Percentiles rank a stretch among this genome's conserved stretches.
Evolutionary conservation across 1,284 basidiomycete genomes (phyloP).

Genomic region (Ganoderma multipileum): DNA sequence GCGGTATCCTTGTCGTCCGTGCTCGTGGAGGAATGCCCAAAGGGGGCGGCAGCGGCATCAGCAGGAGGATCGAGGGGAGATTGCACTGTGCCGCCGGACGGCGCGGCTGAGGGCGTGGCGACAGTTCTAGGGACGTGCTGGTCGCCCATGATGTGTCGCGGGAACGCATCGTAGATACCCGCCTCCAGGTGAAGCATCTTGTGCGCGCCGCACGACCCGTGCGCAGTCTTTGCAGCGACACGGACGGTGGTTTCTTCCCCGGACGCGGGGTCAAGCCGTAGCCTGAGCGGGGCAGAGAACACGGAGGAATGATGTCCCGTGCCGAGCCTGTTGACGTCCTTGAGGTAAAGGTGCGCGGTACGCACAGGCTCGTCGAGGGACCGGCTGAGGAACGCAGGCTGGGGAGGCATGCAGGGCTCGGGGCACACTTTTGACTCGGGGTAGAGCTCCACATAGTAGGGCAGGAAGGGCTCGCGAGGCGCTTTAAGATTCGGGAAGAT

Average conservation of each 20-base stretch:
- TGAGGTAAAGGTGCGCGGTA: conserved; percentile 36
- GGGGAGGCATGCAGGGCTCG: not conserved
- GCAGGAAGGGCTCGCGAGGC: not conserved
- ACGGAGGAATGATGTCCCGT: conserved; percentile 43
- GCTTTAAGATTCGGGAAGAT: conserved; percentile 27
- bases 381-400: not conserved
- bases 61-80: too few species aligned
- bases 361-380: not conserved
- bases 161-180: conserved; percentile 50
- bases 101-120: not conserved
- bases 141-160: conserved; percentile 53
- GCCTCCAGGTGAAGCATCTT: conserved; percentile 47
- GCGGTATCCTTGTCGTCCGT: not conserved
- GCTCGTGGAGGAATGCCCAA: not conserved
- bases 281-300: conserved; percentile 37
- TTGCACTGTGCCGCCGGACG: too few species aligned
- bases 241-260: conserved; percentile 33
- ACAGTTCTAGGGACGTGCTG: not conserved
- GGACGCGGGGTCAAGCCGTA: conserved; percentile 37
- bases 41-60: too few species aligned
- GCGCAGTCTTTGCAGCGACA: conserved; percentile 43
- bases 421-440: not conserved
- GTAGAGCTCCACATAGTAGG: not conserved
- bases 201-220: conserved; percentile 26
- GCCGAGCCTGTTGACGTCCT: conserved; percentile 38